Evolutionary conservation across 2,329 filamentous ascomycete genomes (phyloP).

Genomic region (Colletotrichum kahawae): DNA sequence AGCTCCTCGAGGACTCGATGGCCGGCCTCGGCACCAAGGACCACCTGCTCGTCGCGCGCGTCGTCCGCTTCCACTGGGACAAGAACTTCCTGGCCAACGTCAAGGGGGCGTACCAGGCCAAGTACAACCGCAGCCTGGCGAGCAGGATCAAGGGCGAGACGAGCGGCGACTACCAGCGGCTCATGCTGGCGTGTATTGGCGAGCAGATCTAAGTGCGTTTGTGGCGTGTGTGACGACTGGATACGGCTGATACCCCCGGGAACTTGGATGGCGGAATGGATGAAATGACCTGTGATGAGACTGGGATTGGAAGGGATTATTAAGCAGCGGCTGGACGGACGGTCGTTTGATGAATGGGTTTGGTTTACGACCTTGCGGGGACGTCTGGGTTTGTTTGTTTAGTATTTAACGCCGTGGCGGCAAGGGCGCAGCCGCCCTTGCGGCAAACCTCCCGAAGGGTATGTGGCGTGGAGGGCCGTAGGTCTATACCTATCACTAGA

Average conservation of each 20-base stretch:
- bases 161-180: conserved; percentile 78
- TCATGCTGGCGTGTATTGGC: conserved; percentile 74
- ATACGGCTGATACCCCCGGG: conserved; percentile 7
- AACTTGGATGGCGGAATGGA: background rate
- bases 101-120: conserved; percentile 76
- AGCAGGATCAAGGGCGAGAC: conserved; percentile 81
- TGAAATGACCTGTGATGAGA: background rate
- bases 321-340: background rate
- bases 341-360: background rate
- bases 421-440: no score
- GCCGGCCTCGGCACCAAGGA: conserved; percentile 88
- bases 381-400: background rate
- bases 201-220: conserved; percentile 32
- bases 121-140: conserved; percentile 71
- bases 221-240: background rate
- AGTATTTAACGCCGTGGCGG: no score
- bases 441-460: no score
- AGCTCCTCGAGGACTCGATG: conserved; percentile 86
- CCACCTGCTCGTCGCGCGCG: conserved; percentile 74
- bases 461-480: no score
- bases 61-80: conserved; percentile 87
- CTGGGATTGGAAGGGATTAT: background rate
- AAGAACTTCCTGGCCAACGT: conserved; percentile 75
- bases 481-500: no score
- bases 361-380: background rate